Conservation (phyloP, 73 alveolate species). For the Paraurostyla sp. region DNA sequence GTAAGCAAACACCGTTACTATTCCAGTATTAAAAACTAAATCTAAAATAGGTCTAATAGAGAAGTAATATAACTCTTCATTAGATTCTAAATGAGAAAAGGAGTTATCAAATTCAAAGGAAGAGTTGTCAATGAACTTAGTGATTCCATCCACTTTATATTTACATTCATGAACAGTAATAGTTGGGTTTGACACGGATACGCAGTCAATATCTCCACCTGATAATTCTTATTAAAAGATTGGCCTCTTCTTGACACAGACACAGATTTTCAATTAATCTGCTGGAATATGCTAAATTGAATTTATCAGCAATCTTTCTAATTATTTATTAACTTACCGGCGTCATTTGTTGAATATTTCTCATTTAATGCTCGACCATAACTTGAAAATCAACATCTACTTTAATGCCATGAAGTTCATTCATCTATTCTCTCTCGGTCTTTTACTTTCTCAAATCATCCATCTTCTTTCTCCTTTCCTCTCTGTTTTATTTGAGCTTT, state of each 20-base stretch:
- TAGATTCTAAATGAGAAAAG: conserved; percentile 89
- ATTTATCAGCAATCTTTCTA: not conserved
- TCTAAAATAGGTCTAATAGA: conserved; percentile 87
- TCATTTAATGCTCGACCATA: conserved; percentile 70
- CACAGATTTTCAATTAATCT: conserved; percentile 90
- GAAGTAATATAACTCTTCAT: conserved; percentile 87
- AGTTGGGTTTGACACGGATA: conserved; percentile 94
- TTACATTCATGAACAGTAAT: conserved; percentile 94
- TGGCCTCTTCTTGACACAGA: conserved; percentile 98
- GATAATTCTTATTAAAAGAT: conserved; percentile 89
- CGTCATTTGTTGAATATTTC: conserved; percentile 71
- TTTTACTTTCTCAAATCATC: conserved; percentile 83
- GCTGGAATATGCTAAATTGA: conserved; percentile 72
- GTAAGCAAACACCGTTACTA: conserved; percentile 98
- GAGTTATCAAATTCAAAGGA: conserved; percentile 95
- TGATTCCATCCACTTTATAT: conserved; percentile 97
- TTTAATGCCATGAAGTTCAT: conserved; percentile 80
- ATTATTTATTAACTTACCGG: conserved; percentile 56
- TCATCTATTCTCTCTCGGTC: conserved; percentile 81
- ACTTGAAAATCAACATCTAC: conserved; percentile 91
- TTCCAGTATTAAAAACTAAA: conserved; percentile 83
- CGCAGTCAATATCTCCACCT: conserved; percentile 96
- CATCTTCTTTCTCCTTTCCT: conserved; percentile 90
- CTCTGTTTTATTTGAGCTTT: conserved; percentile 82
- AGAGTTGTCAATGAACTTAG: conserved; percentile 96